Base-by-base conservation (phyloP, 805 yeast genomes). In the Hanseniaspora clermontiae region DNA sequence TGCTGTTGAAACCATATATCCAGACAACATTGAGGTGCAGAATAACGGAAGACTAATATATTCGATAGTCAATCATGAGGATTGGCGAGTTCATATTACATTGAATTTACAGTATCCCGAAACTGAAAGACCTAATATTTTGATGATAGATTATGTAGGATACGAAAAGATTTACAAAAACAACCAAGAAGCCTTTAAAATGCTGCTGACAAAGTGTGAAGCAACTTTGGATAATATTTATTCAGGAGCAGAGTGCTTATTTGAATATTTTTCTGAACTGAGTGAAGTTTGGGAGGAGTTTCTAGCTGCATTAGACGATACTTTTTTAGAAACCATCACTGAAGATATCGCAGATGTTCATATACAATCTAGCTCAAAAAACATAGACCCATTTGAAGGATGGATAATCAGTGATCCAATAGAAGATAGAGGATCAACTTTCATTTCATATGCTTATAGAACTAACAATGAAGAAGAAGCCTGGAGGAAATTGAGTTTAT, bases 1-100 rank as follows among this genome's bases (percentile, higher is more conserved):
- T 42, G 91, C 96, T 12, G 81, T 91, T 11, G 84, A 87, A 57
- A 93, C 96, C 3, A 91, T 93, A 12, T 91, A 80, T 64, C 96
- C 95, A 0, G 85, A 76, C 15, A 74, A 81, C 38, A 68, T 69
- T 3, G 62, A 61, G 12, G 63, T 63, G 37, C 57, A 69, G 29
- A 67, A 69, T 27, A 72, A 71, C 31, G 65, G 63, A 1, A 65
- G 71, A 9, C 69, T 78, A 8, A 77, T 77, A 47, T 72, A 84
- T 14, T 69, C 70, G 29, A 68, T 80, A 0, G 88, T 95, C 0
- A 79, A 81, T 54, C 84, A 83, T 62, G 81, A 79, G 51, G 75
- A 76, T 38, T 73, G 84, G 48, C 67, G 68, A 2, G 70, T 87
- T n/a, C 83, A 84, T 61, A 66, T 91, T 59, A 79, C 84, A 31